These are phyloP conservation scores for Ganoderma resinaceum DNA, from an alignment of 1,284 basidiomycete species.

Conservation along the genomic window DNA sequence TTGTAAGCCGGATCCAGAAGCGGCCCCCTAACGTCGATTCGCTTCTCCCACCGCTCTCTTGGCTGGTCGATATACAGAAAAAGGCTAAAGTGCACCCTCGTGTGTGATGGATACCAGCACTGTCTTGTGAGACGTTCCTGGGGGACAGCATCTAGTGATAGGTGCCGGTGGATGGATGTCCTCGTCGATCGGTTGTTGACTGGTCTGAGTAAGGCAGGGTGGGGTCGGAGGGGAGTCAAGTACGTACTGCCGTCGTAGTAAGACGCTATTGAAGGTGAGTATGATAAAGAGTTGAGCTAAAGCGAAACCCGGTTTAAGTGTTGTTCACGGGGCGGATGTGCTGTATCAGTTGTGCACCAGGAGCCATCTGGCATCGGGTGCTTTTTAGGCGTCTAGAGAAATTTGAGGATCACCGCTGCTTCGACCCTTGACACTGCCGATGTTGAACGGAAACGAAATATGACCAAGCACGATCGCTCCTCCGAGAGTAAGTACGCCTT, in stretches of 20 bases:
- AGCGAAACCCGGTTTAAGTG: neutral
- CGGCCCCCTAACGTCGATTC: constrained; percentile 4
- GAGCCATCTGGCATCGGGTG: neutral
- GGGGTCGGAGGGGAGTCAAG: neutral
- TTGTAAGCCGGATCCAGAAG: constrained; percentile 22
- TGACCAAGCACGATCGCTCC: too few relatives aligned
- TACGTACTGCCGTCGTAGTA: neutral
- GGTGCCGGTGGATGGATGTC: neutral
- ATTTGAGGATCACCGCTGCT: neutral
- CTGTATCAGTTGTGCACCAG: neutral
- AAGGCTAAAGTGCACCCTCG: neutral
- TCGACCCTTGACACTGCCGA: too few relatives aligned
- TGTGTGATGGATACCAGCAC: neutral
- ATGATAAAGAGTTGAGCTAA: neutral
- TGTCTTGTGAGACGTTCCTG: neutral
- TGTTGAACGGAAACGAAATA: too few relatives aligned
- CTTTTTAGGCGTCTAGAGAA: neutral
- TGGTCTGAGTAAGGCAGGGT: neutral
- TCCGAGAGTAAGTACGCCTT: too few relatives aligned
- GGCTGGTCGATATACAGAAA: constrained; percentile 13
- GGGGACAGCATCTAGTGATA: neutral
- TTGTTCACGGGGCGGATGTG: neutral
- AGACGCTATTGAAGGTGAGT: neutral
- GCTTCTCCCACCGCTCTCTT: constrained; percentile 17
- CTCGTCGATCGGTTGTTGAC: neutral